Percentiles rank a stretch among this genome's conserved stretches.
Evolutionary conservation across 352 stramenopile genomes (phyloP).

Genomic region (Pythium chondricola): DNA sequence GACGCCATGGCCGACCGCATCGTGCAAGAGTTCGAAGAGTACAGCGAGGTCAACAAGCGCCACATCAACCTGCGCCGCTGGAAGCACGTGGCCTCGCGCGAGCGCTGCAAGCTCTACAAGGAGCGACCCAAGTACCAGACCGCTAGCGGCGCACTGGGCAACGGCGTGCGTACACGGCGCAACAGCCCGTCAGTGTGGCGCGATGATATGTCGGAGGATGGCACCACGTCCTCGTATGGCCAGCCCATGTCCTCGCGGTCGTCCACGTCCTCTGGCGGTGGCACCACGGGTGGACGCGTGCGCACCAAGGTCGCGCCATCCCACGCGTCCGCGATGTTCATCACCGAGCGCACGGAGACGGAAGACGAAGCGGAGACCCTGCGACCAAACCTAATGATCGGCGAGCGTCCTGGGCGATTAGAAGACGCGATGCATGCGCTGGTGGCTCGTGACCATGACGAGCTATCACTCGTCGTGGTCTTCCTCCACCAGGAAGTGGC

Average conservation of each 20-base stretch:
- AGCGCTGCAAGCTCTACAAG: slow-evolving; percentile 19
- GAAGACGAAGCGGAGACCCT: slow-evolving; percentile 13
- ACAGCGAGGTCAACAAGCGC: slow-evolving; percentile 18
- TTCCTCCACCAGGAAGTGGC: slow-evolving; percentile 51
- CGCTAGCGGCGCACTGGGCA: slow-evolving; percentile 6
- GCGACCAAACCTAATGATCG: slow-evolving; percentile 16
- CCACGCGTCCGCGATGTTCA: neutral
- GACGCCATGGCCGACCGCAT: slow-evolving; percentile 27
- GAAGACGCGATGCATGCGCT: slow-evolving; percentile 47
- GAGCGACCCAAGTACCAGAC: slow-evolving; percentile 18
- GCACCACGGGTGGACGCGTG: neutral
- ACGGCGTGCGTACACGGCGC: neutral
- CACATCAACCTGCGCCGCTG: slow-evolving; percentile 19
- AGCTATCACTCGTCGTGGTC: slow-evolving; percentile 41
- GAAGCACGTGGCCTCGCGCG: slow-evolving; percentile 17
- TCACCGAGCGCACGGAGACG: slow-evolving; percentile 3
- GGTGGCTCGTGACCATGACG: slow-evolving; percentile 35
- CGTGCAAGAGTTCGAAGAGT: slow-evolving; percentile 24
- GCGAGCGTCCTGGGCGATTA: slow-evolving; percentile 26
- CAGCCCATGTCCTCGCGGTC: neutral
- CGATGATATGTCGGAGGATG: neutral
- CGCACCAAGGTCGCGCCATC: neutral
- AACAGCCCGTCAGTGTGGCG: neutral
- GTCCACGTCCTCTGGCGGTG: slow-evolving; percentile 2
- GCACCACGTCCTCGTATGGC: neutral